Evolutionary conservation across 2,329 filamentous ascomycete genomes (phyloP).

Genomic region (Fusarium sarcochroum): DNA sequence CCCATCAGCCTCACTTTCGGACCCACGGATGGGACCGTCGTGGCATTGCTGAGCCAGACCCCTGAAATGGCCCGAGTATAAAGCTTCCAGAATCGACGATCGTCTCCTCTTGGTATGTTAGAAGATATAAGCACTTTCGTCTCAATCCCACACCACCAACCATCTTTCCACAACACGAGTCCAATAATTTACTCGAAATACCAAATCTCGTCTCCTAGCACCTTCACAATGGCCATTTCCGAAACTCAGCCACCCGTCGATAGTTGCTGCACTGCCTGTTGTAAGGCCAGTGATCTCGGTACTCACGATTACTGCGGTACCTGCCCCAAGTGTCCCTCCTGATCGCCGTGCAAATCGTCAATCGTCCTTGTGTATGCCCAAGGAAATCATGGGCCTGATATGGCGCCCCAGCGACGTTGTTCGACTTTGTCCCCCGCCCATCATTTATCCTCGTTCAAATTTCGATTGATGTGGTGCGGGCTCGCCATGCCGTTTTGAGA

Average conservation of each 20-base stretch:
- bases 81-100: slow-evolving; percentile 37
- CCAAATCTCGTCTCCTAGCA: not conserved
- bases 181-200: slow-evolving; percentile 7
- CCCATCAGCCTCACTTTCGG: slow-evolving; percentile 45
- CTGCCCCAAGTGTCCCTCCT: slow-evolving; percentile 48
- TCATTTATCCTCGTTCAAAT: not conserved
- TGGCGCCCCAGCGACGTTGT: not conserved
- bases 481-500: slow-evolving; percentile 3
- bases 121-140: slow-evolving; percentile 23
- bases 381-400: not conserved
- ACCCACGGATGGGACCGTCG: slow-evolving; percentile 33
- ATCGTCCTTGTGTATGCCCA: not conserved
- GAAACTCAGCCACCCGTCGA: slow-evolving; percentile 40
- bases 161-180: not conserved
- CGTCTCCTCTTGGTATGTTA: slow-evolving; percentile 5
- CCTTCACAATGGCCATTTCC: slow-evolving; percentile 36
- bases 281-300: slow-evolving; percentile 51
- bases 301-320: slow-evolving; percentile 54
- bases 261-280: slow-evolving; percentile 50
- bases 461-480: slow-evolving; percentile 3
- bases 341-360: slow-evolving; percentile 5
- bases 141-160: slow-evolving; percentile 6
- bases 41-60: slow-evolving; percentile 33
- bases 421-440: not conserved
- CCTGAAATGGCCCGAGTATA: slow-evolving; percentile 43